Evolutionary conservation across 2,329 filamentous ascomycete species (phyloP).

Genomic region (Aspergillus sp.): DNA sequence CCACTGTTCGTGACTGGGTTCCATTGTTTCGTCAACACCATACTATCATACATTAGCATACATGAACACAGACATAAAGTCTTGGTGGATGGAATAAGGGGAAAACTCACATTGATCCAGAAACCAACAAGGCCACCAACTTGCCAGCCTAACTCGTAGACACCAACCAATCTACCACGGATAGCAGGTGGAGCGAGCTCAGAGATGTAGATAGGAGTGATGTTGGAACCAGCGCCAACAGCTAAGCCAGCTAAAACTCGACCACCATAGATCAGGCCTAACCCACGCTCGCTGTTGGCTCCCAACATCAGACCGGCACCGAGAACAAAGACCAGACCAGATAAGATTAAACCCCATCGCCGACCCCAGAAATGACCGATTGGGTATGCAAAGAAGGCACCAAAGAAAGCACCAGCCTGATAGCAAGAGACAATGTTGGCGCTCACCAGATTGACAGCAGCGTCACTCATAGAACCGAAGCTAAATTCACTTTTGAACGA

Average conservation of each 20-base stretch:
- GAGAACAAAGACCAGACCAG: slow-evolving; percentile 59
- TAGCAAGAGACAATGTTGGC: slow-evolving; percentile 75
- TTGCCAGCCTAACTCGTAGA: slow-evolving; percentile 51
- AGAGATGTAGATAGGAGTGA: slow-evolving; percentile 54
- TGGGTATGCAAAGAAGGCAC: slow-evolving; percentile 60
- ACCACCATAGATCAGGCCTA: slow-evolving; percentile 54
- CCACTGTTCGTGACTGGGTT: slow-evolving; percentile 33
- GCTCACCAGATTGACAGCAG: slow-evolving; percentile 56
- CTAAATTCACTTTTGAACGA: slow-evolving; percentile 67
- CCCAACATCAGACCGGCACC: slow-evolving; percentile 66
- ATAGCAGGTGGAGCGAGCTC: slow-evolving; percentile 53
- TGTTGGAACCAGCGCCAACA: slow-evolving; percentile 49
- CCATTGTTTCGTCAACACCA: slow-evolving; percentile 44
- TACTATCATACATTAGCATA: slow-evolving; percentile 34
- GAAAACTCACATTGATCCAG: slow-evolving; percentile 35
- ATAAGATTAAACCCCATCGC: slow-evolving; percentile 57
- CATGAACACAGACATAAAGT: neutral
- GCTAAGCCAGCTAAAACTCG: slow-evolving; percentile 51
- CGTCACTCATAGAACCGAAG: slow-evolving; percentile 48
- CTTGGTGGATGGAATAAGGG: neutral
- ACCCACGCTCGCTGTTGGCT: slow-evolving; percentile 52
- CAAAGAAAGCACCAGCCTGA: slow-evolving; percentile 79
- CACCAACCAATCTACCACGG: slow-evolving; percentile 50
- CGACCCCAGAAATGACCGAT: slow-evolving; percentile 62
- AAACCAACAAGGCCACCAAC: slow-evolving; percentile 42